Conservation (phyloP, 2,329 filamentous ascomycete species). For the Alternaria tenuissima region DNA sequence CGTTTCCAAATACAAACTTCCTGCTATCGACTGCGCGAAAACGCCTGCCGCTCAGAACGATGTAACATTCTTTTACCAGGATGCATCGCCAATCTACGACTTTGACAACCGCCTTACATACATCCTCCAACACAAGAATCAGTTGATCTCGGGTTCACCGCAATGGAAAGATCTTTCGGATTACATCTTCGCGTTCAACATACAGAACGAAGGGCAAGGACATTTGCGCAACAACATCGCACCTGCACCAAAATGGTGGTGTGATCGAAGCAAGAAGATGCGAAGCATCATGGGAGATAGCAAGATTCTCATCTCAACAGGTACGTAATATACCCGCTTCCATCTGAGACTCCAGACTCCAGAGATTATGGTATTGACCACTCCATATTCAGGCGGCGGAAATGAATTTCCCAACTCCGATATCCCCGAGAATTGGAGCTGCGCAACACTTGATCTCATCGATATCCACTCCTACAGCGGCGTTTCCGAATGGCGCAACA, state of each 20-base stretch:
- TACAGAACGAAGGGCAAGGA: slow-evolving; percentile 16
- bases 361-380: background rate
- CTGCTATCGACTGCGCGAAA: slow-evolving; percentile 2
- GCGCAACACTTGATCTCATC: slow-evolving; percentile 8
- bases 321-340: background rate
- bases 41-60: slow-evolving; percentile 9
- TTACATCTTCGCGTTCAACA: slow-evolving; percentile 16
- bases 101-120: slow-evolving; percentile 16
- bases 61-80: slow-evolving; percentile 14
- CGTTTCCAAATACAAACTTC: background rate
- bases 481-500: slow-evolving; percentile 9
- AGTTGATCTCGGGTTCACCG: background rate
- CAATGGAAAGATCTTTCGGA: slow-evolving; percentile 13
- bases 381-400: background rate
- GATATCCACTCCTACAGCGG: slow-evolving; percentile 17
- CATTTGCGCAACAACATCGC: slow-evolving; percentile 12
- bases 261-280: slow-evolving; percentile 18
- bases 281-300: slow-evolving; percentile 12
- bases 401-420: background rate
- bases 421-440: background rate
- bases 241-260: slow-evolving; percentile 14
- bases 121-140: slow-evolving; percentile 1
- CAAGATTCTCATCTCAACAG: slow-evolving; percentile 13
- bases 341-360: too few relatives aligned
- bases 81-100: slow-evolving; percentile 15